Evolutionary conservation across 495 filamentous ascomycete genomes (phyloP).

Genomic region (Penicillium simplicissimum): DNA sequence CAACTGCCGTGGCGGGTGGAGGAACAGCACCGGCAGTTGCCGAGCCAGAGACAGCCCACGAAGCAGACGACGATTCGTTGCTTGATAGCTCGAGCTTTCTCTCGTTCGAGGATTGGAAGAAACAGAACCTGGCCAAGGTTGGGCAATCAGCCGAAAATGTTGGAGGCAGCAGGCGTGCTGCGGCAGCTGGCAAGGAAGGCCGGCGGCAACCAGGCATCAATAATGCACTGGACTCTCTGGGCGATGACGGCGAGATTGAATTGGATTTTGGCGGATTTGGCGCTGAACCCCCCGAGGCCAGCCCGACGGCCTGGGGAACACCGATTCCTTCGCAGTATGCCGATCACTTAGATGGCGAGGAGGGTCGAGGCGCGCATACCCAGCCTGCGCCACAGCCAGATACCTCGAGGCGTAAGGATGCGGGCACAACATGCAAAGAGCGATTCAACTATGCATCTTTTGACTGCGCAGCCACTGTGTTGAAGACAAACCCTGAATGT

Average conservation of each 20-base stretch:
- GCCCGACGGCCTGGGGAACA: slow-evolving; percentile 38
- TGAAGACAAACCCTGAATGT: slow-evolving; percentile 82
- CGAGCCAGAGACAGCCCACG: slow-evolving; percentile 30
- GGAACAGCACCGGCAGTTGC: slow-evolving; percentile 7
- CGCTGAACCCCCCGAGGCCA: slow-evolving; percentile 40
- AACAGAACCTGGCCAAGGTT: slow-evolving; percentile 82
- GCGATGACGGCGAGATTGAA: slow-evolving; percentile 90
- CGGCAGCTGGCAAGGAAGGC: slow-evolving; percentile 41
- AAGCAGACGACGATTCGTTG: slow-evolving; percentile 64
- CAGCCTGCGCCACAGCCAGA: slow-evolving; percentile 43
- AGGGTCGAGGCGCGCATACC: slow-evolving; percentile 28
- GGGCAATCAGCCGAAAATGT: slow-evolving; percentile 81
- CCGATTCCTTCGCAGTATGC: slow-evolving; percentile 37
- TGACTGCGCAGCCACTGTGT: slow-evolving; percentile 89
- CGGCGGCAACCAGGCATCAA: slow-evolving; percentile 56
- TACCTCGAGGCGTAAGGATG: slow-evolving; percentile 73
- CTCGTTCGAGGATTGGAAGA: slow-evolving; percentile 98
- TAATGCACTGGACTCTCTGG: slow-evolving; percentile 70
- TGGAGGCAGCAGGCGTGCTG: slow-evolving; percentile 45
- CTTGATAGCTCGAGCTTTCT: slow-evolving; percentile 86
- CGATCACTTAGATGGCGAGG: slow-evolving; percentile 22
- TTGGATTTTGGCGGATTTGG: slow-evolving; percentile 79
- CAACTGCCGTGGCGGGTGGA: not conserved
- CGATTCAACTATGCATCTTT: slow-evolving; percentile 97
- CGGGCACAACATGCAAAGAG: slow-evolving; percentile 92